Evolutionary conservation across 2,329 filamentous ascomycete species (phyloP), one percentile per base, ranked within the genome.

Genomic region (Fusarium irregulare): DNA sequence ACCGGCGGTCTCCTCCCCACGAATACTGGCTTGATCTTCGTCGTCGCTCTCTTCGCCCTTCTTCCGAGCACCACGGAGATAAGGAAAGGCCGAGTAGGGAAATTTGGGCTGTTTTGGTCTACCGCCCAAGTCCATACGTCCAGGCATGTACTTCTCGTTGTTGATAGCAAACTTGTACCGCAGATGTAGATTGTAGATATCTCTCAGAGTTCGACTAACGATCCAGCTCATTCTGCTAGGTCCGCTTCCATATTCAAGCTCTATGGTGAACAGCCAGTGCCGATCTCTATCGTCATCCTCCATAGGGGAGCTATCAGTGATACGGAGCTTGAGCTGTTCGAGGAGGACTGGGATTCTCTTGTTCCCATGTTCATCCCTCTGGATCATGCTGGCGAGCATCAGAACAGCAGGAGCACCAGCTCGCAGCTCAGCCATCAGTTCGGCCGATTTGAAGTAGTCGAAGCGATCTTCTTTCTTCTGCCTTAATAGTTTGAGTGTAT

Each of bases 161-260:
- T 92, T 90, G 62, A 92, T 88, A 63, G 94, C 91, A 56, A 97
- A 85, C 78, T 96, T 97, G 86, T 98, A 99, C 74, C 97, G 94
- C 76, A 94, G 85, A 80, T 99, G 96, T 37, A 99, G 84, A 74
- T 98, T 97, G 73, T 93, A 89, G 73, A 99, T 97, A 77, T 99
- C 96, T 73, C 89, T 87, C 41, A 98, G 87, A 12, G 93, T 94
- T 56, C 96, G 88, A 75, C 93, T 90, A 62, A 99, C 93, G 20
- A 93, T 91, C 96, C 96, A 99, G 77, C 93, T 93, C 97, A 99
- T 98, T 60, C 96, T 88, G 57, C 95, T 98, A 59, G 96, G 89
- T 1, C 96, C 97, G 77, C 93, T 98, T 16, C 96, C 96, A 78
- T 99, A 99, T 78, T 99, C 96, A 18, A 99, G 85, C 73, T 97